Evolutionary conservation across 2,329 filamentous ascomycete genomes (phyloP).

Genomic region (Verticillium dahliae): DNA sequence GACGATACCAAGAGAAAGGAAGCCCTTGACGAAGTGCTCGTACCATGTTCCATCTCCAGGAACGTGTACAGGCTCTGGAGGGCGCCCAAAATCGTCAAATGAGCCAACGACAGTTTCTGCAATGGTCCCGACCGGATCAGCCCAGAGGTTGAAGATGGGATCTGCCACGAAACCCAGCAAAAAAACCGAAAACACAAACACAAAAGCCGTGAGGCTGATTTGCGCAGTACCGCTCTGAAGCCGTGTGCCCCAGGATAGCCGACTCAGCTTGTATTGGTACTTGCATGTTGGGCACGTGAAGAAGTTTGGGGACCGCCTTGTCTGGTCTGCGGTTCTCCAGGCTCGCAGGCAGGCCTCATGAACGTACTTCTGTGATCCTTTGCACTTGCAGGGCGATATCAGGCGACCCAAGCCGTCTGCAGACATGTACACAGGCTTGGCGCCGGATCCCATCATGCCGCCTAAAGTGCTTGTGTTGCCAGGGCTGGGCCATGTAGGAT

Average conservation of each 20-base stretch:
- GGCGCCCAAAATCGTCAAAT: conserved; percentile 31
- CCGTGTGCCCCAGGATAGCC: conserved; percentile 68
- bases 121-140: conserved; percentile 66
- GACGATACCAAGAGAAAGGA: conserved; percentile 82
- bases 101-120: conserved; percentile 41
- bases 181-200: conserved; percentile 70
- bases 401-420: conserved; percentile 67
- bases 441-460: conserved; percentile 11
- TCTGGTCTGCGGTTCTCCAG: conserved; percentile 64
- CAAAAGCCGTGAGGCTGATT: conserved; percentile 60
- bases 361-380: conserved; percentile 87
- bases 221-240: conserved; percentile 63
- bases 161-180: conserved; percentile 86
- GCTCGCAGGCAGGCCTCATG: conserved; percentile 83
- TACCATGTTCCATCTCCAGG: conserved; percentile 58
- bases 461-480: conserved; percentile 12
- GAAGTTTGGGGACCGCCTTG: conserved; percentile 53
- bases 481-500: conserved; percentile 35
- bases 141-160: conserved; percentile 82
- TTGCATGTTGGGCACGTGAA: conserved; percentile 85
- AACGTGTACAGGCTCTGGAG: conserved; percentile 18
- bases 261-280: conserved; percentile 73
- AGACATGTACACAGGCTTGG: conserved; percentile 58
- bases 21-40: conserved; percentile 81
- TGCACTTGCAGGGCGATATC: conserved; percentile 87